These are phyloP conservation scores for Coleophoma crateriformis DNA, from an alignment of 2,329 filamentous ascomycete species.

Conservation along the genomic window DNA sequence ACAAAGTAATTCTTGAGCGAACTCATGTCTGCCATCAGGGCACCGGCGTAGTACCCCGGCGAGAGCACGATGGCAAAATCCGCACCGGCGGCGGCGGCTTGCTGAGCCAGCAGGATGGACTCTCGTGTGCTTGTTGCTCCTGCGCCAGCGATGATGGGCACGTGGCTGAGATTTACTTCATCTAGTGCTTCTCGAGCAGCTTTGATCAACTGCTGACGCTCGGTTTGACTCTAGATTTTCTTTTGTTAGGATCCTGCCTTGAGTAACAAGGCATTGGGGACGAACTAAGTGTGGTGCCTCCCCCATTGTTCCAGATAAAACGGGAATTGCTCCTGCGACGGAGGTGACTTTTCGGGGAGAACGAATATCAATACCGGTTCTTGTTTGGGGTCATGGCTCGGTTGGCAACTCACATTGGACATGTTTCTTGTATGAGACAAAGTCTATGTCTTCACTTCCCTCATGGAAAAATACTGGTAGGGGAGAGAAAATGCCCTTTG, in stretches of 20 bases:
- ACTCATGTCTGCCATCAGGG: slow-evolving; percentile 5
- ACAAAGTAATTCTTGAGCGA: slow-evolving; percentile 17
- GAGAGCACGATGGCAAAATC: slow-evolving; percentile 10
- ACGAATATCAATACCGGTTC: too few relatives aligned
- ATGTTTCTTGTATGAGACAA: slow-evolving; percentile 6
- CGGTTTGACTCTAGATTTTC: slow-evolving; percentile 10
- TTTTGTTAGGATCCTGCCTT: neutral
- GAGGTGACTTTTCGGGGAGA: neutral
- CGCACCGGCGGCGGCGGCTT: slow-evolving; percentile 32
- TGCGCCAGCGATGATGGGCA: slow-evolving; percentile 39
- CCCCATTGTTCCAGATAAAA: slow-evolving; percentile 7
- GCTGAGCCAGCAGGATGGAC: slow-evolving; percentile 29
- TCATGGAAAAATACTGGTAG: slow-evolving; percentile 9
- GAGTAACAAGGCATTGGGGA: neutral
- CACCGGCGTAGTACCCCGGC: slow-evolving; percentile 12
- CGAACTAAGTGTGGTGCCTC: slow-evolving; percentile 6
- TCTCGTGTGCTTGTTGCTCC: slow-evolving; percentile 32
- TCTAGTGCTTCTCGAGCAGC: slow-evolving; percentile 32
- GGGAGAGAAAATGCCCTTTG: slow-evolving; percentile 7
- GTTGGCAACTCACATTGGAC: slow-evolving; percentile 1
- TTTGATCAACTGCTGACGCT: slow-evolving; percentile 34
- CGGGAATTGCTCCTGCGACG: slow-evolving; percentile 4
- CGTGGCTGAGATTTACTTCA: slow-evolving; percentile 27
- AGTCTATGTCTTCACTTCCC: slow-evolving; percentile 6
- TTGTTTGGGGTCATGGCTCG: too few relatives aligned